These are phyloP conservation scores for Cenchrus purpureus DNA, from an alignment of 176 grass and related monocot species.

Conservation along the genomic window DNA sequence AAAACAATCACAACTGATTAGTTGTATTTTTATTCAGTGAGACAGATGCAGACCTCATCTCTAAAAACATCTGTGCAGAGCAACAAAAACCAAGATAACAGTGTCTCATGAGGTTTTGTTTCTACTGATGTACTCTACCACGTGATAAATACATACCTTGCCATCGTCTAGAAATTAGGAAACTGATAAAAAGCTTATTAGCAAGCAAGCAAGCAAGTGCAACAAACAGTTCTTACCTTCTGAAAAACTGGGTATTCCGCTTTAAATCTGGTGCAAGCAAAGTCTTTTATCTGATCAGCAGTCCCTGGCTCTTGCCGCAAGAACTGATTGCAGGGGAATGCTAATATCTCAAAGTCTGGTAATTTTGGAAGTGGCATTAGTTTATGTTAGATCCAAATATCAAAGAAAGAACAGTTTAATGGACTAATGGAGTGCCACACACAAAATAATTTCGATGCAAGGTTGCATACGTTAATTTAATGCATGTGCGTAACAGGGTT, in stretches of 20 bases:
- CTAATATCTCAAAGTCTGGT: slow-evolving; percentile 93
- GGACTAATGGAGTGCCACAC: not conserved
- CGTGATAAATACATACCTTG: not conserved
- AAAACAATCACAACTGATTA: not conserved
- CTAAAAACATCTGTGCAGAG: not conserved
- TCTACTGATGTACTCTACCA: not conserved
- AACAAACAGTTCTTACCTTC: slow-evolving; percentile 63
- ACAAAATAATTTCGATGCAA: not conserved
- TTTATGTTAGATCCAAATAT: slow-evolving; percentile 22
- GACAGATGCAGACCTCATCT: not conserved
- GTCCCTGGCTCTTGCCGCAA: slow-evolving; percentile 78
- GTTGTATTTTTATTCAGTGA: not conserved
- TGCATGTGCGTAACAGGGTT: not conserved
- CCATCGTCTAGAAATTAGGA: slow-evolving; percentile 8
- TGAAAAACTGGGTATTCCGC: slow-evolving; percentile 94
- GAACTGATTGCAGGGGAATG: slow-evolving; percentile 98
- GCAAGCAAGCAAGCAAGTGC: slow-evolving; percentile 11
- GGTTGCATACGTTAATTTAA: not conserved
- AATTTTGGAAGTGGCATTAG: slow-evolving; percentile 32
- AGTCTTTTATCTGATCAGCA: slow-evolving; percentile 68
- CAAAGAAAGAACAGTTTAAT: not conserved
- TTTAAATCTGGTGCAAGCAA: slow-evolving; percentile 91
- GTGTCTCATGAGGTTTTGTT: not conserved
- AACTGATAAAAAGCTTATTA: slow-evolving; percentile 1
- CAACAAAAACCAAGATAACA: not conserved